Evolutionary conservation across 441 rosid species (phyloP), one percentile per base, ranked within the genome.

Genomic region (Populus hybrid): DNA sequence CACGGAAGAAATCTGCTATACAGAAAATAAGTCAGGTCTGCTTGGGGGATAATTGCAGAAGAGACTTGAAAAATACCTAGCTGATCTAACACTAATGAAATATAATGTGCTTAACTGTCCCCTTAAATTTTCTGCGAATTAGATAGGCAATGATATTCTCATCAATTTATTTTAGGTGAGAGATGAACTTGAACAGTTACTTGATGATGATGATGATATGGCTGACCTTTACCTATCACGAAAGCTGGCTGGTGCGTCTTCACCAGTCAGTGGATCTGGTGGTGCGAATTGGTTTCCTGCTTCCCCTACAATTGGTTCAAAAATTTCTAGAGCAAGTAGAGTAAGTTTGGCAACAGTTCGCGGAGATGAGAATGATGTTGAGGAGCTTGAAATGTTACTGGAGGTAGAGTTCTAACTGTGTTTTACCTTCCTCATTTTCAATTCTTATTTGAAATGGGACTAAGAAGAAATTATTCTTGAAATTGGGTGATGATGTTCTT

Each of bases 161-260:
- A 67, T 77, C 3, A 3, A 21, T 42, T 40, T 78, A 70, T 59
- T 88, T 73, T 64, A 96, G 98, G 98, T 96, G 78, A 89, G 99
- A 79, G 99, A 94, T 86, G 99, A 92, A 78, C 96, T 96, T 61
- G 98, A 94, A 79, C 98, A 94, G 72, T 86, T 94, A 68, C 87
- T 96, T 82, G 98, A 94, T 88, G 98, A 96, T 79, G 98, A 94
- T 36, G 98, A 94, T 75, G 99, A 96, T 75, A 96, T 96, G 98
- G 97, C 98, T 65, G 98, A 94, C 80, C 94, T 96, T 61, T 96
- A 93, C 88, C 83, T 96, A 81, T 93, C 99, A 31, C 93, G 98
- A 81, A 94, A 96, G 84, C 81, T 91, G 79, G 89, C 87, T 42
- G 85, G 88, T 63, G 80, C 91, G 74, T 84, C 88, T 71, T 88